Evolutionary conservation across 176 grass and related monocot genomes (phyloP).

Genomic region (Bolboschoenus planiculmis): DNA sequence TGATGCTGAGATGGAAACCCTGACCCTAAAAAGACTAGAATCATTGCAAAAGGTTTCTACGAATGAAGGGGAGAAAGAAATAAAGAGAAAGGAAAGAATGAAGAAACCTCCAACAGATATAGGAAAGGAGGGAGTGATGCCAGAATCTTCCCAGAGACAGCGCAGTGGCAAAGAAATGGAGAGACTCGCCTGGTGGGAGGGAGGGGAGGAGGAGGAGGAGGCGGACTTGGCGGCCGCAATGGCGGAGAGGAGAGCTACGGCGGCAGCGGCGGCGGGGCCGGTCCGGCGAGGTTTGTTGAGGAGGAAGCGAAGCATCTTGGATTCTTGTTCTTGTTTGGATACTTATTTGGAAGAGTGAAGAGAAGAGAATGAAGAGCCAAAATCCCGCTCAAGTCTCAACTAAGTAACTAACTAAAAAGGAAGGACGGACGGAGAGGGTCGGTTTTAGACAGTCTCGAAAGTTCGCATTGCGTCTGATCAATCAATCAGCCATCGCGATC

Average conservation of each 20-base stretch:
- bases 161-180: not conserved
- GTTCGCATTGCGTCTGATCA: too few relatives aligned
- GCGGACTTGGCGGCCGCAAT: not conserved
- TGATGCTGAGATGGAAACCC: not conserved
- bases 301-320: constrained; percentile 26
- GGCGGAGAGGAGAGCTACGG: constrained; percentile 1
- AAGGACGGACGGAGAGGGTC: too few relatives aligned
- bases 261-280: not conserved
- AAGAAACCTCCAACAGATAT: constrained; percentile 10
- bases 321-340: too few relatives aligned
- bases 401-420: too few relatives aligned
- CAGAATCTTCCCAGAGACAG: not conserved
- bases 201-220: not conserved
- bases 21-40: not conserved
- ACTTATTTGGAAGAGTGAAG: not conserved
- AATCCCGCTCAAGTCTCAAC: not conserved
- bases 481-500: not conserved
- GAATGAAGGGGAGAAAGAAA: not conserved
- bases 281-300: constrained; percentile 25
- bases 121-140: not conserved
- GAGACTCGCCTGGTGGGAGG: not conserved
- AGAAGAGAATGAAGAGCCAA: too few relatives aligned
- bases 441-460: too few relatives aligned
- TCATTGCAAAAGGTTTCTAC: not conserved
- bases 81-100: not conserved